These are phyloP conservation scores for Suillus americanus DNA, from an alignment of 768 basidiomycete genomes.

Conservation along the genomic window DNA sequence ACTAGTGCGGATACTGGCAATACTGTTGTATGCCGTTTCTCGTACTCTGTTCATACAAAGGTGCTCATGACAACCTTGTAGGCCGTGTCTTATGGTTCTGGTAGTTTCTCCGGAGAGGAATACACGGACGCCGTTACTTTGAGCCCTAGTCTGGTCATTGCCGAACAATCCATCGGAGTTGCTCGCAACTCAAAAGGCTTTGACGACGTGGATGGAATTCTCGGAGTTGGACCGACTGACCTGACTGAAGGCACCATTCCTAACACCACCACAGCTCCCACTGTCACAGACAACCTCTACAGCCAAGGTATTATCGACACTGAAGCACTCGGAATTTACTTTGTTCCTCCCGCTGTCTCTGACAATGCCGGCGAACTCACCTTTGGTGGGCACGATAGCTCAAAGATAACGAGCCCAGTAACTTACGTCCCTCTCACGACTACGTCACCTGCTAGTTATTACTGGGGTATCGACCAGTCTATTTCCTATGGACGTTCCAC, in stretches of 20 bases:
- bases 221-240: slow-evolving; percentile 35
- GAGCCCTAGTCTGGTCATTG: slow-evolving; percentile 14
- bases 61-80: slow-evolving; percentile 6
- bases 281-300: slow-evolving; percentile 36
- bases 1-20: slow-evolving; percentile 21
- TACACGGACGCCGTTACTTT: slow-evolving; percentile 20
- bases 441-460: slow-evolving; percentile 21
- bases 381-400: slow-evolving; percentile 26
- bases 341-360: slow-evolving; percentile 23
- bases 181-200: slow-evolving; percentile 28
- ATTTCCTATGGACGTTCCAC: slow-evolving; percentile 25
- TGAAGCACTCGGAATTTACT: slow-evolving; percentile 34
- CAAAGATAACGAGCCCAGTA: slow-evolving; percentile 14
- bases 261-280: slow-evolving; percentile 29
- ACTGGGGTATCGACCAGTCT: slow-evolving; percentile 33
- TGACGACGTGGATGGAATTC: slow-evolving; percentile 37
- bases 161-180: slow-evolving; percentile 38
- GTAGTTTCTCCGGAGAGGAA: slow-evolving; percentile 18
- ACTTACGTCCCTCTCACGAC: slow-evolving; percentile 25
- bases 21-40: slow-evolving; percentile 15
- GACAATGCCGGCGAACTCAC: slow-evolving; percentile 24
- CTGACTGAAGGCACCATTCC: slow-evolving; percentile 29
- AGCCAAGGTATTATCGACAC: slow-evolving; percentile 27
- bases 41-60: neutral
- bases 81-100: slow-evolving; percentile 22